Base-by-base conservation (phyloP, 805 yeast species). In the Candida insectorum region DNA sequence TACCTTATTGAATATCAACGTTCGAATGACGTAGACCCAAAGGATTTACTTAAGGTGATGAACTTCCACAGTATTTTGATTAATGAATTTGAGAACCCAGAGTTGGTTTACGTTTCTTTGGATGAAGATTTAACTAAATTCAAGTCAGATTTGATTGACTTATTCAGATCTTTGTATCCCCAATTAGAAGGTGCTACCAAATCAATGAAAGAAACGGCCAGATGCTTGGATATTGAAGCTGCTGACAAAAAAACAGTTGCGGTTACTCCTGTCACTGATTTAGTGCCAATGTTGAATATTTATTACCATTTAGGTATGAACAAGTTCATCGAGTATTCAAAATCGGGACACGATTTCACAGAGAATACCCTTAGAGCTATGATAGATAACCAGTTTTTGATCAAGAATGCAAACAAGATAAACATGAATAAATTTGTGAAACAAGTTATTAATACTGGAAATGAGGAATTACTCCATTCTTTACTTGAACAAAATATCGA, bases 21-120 rank as follows among this genome's bases (percentile, higher is more conserved):
- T 8, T 16, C 18, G 1, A 4, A 33, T 11, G 10, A 26, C 2
- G 28, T 24, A 5, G 25, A 24, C 13, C 14, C 30, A 6, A 21
- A 24, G 10, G 37, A 37, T 16, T 14, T 33, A 4, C 11, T 34
- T 2, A 40, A 26, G 32, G 36, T 28, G 4, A 39, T 56, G 27
- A 48, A 58, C 9, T 54, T 49, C 30, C 59, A 61, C 33, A 46
- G 67, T 6, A 37, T 41, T 18, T 37, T 66, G 33, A 44, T 62
- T 15, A 55, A 58, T 33, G 57, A 61, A 39, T 57, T 65, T 28
- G 69, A 66, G 34, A 64, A 62, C 31, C 48, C 66, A 6, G 67
- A 63, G 19, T 57, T 60, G 28, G 60, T 60, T 38, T 66, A 65
- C 43, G 34, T 64, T 30, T 56, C 52, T 24, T 43, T 62, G 25